These are phyloP conservation scores for Inosperma sp. DNA, from an alignment of 768 basidiomycete species.

Conservation along the genomic window DNA sequence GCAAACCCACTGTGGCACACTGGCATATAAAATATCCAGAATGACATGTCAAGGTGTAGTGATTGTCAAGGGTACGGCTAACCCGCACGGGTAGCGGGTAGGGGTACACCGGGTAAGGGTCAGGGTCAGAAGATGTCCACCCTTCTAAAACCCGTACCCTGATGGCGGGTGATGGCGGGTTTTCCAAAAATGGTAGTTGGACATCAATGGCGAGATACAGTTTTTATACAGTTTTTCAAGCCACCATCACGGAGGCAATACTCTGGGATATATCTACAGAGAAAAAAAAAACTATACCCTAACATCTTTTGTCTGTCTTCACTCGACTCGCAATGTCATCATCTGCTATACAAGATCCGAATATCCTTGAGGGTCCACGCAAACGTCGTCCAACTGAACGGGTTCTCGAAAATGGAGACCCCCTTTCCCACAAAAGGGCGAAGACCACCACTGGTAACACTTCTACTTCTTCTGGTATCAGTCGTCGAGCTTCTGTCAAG, in stretches of 20 bases:
- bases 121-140: background rate
- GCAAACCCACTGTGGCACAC: too few species aligned
- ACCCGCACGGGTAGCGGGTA: background rate
- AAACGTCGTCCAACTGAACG: background rate
- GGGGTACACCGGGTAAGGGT: slow-evolving; percentile 5
- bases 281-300: background rate
- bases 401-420: background rate
- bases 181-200: background rate
- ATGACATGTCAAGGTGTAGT: too few species aligned
- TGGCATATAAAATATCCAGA: too few species aligned
- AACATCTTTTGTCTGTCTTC: background rate
- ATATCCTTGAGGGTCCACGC: background rate
- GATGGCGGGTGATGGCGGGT: background rate
- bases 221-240: slow-evolving; percentile 5
- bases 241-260: background rate
- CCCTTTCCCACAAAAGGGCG: background rate
- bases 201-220: background rate
- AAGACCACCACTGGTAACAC: background rate
- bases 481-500: background rate
- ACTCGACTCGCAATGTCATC: background rate
- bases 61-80: slow-evolving; percentile 6
- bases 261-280: background rate
- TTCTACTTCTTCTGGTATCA: background rate
- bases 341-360: background rate
- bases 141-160: slow-evolving; percentile 3